These are phyloP conservation scores for Xylaria intraflava DNA, from an alignment of 495 filamentous ascomycete genomes.

Conservation along the genomic window DNA sequence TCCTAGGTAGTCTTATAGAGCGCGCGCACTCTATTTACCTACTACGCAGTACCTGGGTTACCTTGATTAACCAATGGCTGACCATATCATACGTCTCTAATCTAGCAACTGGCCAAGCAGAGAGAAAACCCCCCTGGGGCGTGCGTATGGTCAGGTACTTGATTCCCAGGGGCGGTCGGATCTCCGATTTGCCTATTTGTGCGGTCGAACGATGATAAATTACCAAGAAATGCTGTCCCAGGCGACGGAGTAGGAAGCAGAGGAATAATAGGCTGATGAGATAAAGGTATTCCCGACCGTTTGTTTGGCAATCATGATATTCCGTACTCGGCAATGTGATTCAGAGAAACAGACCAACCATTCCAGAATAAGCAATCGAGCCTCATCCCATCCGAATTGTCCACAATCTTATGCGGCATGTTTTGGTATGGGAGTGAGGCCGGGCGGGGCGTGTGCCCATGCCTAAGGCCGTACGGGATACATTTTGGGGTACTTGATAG, in stretches of 20 bases:
- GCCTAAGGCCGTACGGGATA: no score
- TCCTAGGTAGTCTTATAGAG: slow-evolving; percentile 2
- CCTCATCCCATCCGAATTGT: no score
- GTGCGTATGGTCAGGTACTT: not conserved
- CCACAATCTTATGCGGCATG: no score
- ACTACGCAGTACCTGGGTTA: slow-evolving; percentile 1
- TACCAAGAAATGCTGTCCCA: not conserved
- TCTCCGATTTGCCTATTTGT: not conserved
- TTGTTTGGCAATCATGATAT: not conserved
- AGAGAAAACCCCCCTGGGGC: not conserved
- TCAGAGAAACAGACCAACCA: no score
- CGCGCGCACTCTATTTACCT: slow-evolving; percentile 3
- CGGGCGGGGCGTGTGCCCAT: no score
- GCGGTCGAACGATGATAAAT: not conserved
- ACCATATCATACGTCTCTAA: not conserved
- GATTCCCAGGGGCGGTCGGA: not conserved
- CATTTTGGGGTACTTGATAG: no score
- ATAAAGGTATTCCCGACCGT: not conserved
- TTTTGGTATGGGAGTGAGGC: no score
- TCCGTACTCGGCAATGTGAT: not conserved
- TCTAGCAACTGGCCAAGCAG: not conserved
- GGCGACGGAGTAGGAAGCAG: not conserved
- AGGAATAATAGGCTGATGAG: not conserved
- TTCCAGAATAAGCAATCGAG: no score
- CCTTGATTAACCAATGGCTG: not conserved